phyloP scores from a whole-genome alignment of 2,329 filamentous ascomycete genomes.

The Pseudofabraea citricarpa region DNA sequence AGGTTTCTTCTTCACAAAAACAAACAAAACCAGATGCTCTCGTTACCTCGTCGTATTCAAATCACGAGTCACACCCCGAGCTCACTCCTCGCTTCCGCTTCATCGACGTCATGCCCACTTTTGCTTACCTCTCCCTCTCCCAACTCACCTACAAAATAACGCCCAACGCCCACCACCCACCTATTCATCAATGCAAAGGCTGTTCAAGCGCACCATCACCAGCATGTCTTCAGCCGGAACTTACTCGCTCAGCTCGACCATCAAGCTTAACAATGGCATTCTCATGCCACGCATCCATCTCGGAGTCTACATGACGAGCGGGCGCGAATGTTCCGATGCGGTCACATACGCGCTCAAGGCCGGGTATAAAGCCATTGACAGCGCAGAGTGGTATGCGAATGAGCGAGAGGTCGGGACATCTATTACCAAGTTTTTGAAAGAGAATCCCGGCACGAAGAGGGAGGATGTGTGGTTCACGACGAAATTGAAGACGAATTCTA shows the following conservation, averaged over 20 bases:
- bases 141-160: background rate
- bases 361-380: constrained; percentile 51
- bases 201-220: background rate
- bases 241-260: constrained; percentile 20
- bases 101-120: background rate
- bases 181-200: background rate
- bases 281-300: constrained; percentile 69
- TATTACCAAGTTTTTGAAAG: constrained; percentile 52
- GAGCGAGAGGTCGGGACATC: constrained; percentile 65
- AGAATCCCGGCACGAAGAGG: constrained; percentile 50
- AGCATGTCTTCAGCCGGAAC: background rate
- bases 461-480: constrained; percentile 76
- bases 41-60: no score
- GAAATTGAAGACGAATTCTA: constrained; percentile 61
- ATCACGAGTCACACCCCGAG: no score
- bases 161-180: background rate
- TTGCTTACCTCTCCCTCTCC: background rate
- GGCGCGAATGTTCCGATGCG: constrained; percentile 51
- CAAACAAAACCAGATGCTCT: no score
- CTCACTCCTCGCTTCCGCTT: no score
- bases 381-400: constrained; percentile 58
- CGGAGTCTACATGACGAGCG: constrained; percentile 68
- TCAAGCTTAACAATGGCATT: constrained; percentile 57
- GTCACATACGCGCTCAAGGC: constrained; percentile 38
- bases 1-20: no score